A percentile compares a stretch with the other conserved stretches of the same genome.
phyloP scores from a whole-genome alignment of 1,284 basidiomycete species.

The Waitea zeae region DNA sequence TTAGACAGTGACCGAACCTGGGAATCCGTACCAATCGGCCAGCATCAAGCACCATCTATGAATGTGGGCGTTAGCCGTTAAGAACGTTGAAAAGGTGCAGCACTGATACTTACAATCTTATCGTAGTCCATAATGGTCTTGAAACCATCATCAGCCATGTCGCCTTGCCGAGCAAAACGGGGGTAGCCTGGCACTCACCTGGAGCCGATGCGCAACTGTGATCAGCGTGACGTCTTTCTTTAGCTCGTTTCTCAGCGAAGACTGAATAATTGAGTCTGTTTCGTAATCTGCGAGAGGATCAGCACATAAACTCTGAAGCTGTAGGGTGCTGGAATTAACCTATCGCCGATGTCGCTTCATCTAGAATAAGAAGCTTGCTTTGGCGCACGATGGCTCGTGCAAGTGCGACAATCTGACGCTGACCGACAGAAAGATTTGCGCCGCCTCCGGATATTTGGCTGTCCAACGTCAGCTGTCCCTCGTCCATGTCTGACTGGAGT shows the following conservation, averaged over 20 bases:
- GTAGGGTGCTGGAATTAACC: too few species aligned
- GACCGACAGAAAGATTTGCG: conserved; percentile 10
- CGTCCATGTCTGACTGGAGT: conserved; percentile 12
- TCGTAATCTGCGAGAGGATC: conserved; percentile 27
- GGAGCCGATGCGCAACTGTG: neutral
- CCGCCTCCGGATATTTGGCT: conserved; percentile 7
- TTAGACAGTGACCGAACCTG: neutral
- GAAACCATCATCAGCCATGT: too few species aligned
- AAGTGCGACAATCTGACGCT: conserved; percentile 23
- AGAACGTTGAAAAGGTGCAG: neutral
- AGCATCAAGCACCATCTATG: neutral
- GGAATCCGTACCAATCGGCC: neutral
- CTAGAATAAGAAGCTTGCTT: conserved; percentile 17
- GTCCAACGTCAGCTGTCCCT: conserved; percentile 6
- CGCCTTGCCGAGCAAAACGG: too few species aligned
- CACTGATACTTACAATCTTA: neutral
- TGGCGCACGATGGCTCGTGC: conserved; percentile 16
- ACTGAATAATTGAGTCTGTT: conserved; percentile 41
- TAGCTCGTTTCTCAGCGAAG: conserved; percentile 33
- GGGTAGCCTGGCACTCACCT: too few species aligned
- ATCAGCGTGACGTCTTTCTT: conserved; percentile 9
- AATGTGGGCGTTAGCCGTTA: neutral
- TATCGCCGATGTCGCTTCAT: conserved; percentile 20
- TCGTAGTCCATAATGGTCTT: neutral
- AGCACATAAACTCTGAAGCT: neutral